Evolutionary conservation across 1,139 yeast genomes (phyloP).

Genomic region (Yamadazyma spencermartinsiae): DNA sequence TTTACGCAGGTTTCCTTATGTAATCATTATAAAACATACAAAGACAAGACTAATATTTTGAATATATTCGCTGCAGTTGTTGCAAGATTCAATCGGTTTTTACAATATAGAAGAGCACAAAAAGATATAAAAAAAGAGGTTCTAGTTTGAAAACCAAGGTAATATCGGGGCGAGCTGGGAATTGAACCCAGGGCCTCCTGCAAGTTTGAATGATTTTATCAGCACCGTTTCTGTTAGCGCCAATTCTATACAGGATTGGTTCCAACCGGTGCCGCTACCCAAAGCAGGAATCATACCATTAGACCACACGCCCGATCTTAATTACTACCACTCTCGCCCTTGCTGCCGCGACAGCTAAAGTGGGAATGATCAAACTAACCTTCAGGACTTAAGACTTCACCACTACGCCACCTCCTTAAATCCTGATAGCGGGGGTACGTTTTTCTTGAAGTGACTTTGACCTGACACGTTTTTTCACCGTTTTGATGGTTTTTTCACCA

Average conservation of each 20-base stretch:
- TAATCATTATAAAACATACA: no score
- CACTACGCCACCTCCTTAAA: no score
- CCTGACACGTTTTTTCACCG: no score
- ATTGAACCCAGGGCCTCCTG: slow-evolving; percentile 18
- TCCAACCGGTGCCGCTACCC: slow-evolving; percentile 12
- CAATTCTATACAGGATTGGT: background rate
- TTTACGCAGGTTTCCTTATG: no score
- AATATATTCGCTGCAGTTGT: no score
- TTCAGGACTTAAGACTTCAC: slow-evolving; percentile 3
- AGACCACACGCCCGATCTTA: slow-evolving; percentile 25
- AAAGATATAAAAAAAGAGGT: slow-evolving; percentile 4
- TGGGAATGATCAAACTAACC: background rate
- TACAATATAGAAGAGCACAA: background rate
- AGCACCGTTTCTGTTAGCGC: background rate
- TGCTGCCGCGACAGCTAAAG: background rate
- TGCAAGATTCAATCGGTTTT: background rate
- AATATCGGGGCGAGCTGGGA: slow-evolving; percentile 18
- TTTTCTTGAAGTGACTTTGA: no score
- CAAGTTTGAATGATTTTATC: slow-evolving; percentile 7
- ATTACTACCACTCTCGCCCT: background rate
- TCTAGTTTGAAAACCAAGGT: no score
- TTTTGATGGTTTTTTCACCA: no score
- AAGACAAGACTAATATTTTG: no score
- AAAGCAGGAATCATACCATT: slow-evolving; percentile 27
- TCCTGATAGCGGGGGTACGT: no score